Percentiles rank a stretch among this genome's conserved stretches.
phyloP scores from a whole-genome alignment of 768 basidiomycete species.

The Mycena maculata region DNA sequence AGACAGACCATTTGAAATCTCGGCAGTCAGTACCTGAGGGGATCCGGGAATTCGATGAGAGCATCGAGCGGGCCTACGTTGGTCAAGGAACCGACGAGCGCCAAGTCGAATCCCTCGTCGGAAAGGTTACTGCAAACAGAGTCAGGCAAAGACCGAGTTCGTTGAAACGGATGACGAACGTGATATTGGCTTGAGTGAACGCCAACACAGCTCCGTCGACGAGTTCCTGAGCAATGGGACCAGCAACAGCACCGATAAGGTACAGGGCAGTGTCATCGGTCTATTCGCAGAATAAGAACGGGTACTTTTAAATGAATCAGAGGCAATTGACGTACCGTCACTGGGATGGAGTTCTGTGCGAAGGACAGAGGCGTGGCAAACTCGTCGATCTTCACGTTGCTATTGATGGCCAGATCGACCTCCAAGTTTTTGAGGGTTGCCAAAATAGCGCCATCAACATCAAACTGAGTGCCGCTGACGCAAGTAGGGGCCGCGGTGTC shows the following conservation, averaged over 20 bases:
- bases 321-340: conserved; percentile 48
- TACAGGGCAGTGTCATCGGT: conserved; percentile 73
- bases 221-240: conserved; percentile 71
- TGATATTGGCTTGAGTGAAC: conserved; percentile 71
- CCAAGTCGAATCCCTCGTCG: conserved; percentile 71
- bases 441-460: conserved; percentile 69
- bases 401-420: conserved; percentile 68
- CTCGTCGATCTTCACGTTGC: conserved; percentile 70
- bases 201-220: conserved; percentile 66
- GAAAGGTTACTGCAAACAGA: conserved; percentile 56
- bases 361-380: conserved; percentile 42
- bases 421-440: conserved; percentile 68
- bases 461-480: conserved; percentile 76
- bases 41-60: conserved; percentile 71
- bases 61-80: conserved; percentile 78
- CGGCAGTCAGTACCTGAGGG: conserved; percentile 62
- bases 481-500: conserved; percentile 66
- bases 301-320: neutral
- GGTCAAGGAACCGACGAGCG: conserved; percentile 68
- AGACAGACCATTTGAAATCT: neutral
- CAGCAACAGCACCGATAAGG: conserved; percentile 78
- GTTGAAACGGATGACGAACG: conserved; percentile 45
- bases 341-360: conserved; percentile 25
- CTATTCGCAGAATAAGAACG: conserved; percentile 45
- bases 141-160: neutral